Base-by-base conservation (phyloP, 805 yeast species). In the Kodamaea fukazawae region DNA sequence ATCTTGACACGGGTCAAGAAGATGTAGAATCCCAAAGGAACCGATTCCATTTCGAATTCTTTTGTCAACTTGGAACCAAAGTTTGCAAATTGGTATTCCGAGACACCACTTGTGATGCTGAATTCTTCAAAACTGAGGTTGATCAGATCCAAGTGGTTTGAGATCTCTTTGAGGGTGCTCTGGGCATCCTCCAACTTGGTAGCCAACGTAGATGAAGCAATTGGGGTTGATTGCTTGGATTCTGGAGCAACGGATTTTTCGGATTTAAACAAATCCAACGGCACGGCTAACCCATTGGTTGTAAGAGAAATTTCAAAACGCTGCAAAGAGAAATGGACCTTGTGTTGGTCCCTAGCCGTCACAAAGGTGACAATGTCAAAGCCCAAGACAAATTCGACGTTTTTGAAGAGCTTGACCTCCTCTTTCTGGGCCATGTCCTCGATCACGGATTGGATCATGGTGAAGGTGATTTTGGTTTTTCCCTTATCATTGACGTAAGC, bases 1-100 rank as follows among this genome's bases (percentile, higher is more conserved):
- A 67, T 11, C 34, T 49, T 58, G 9, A 53, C 52, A 2, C 64
- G 50, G 1, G 71, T 60, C 18, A 63, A 31, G 42, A 60, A 60
- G 12, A 60, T 33, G 22, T 38, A 49, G 22, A 53, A 41, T 15
- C 46, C 52, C 38, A 49, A 27, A 7, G 39, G 38, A 34, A 9
- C 23, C 30, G 31, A 26, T 13, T 40, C 33, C 32, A 30, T 32
- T n/a, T 38, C 32, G 10, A 45, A 45, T 10, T 43, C 49, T 27
- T 43, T 46, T 7, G 38, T 18, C 4, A 62, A 23, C 5, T 50
- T 37, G 8, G 53, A 38, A 15, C 47, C 50, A 14, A 61, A 49
- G 23, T 56, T 62, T 8, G 60, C 48, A 13, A 52, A 32, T 18
- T 50, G 37, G 23, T 52, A 26, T 7, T 38, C 38, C 6, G 50